Evolutionary conservation across 2,329 filamentous ascomycete species (phyloP).

Genomic region (Clonostachys byssicola): DNA sequence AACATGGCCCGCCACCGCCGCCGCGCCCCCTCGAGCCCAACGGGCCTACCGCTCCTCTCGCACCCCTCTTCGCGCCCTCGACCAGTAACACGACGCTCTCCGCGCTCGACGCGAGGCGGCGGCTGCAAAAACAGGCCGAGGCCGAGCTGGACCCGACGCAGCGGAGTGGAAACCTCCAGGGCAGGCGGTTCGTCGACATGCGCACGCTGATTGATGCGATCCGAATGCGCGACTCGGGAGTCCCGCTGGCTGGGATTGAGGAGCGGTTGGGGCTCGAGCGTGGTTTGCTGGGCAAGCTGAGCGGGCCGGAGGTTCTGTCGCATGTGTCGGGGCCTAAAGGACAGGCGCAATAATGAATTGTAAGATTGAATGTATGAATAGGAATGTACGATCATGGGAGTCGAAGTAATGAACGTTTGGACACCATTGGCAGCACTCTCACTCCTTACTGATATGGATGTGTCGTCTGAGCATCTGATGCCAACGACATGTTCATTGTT

Average conservation of each 20-base stretch:
- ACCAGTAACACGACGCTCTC: constrained; percentile 39
- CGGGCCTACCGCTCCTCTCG: constrained; percentile 10
- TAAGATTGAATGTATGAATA: too few species aligned
- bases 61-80: constrained; percentile 20
- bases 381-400: too few species aligned
- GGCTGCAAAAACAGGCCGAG: constrained; percentile 35
- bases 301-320: constrained; percentile 30
- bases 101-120: constrained; percentile 42
- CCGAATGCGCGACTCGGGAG: constrained; percentile 33
- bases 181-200: constrained; percentile 41
- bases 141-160: constrained; percentile 36
- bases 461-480: too few species aligned
- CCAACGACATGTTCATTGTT: too few species aligned
- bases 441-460: too few species aligned
- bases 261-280: constrained; percentile 33
- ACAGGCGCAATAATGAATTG: too few species aligned
- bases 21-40: neutral
- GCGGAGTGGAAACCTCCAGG: constrained; percentile 19
- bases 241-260: constrained; percentile 37
- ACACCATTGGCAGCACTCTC: too few species aligned
- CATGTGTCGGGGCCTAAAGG: constrained; percentile 10
- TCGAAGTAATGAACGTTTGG: too few species aligned
- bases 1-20: too few species aligned
- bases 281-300: constrained; percentile 40
- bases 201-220: constrained; percentile 41